Base-by-base conservation (phyloP, 1,284 basidiomycete genomes). In the Cutaneotrichosporon arboriforme region DNA sequence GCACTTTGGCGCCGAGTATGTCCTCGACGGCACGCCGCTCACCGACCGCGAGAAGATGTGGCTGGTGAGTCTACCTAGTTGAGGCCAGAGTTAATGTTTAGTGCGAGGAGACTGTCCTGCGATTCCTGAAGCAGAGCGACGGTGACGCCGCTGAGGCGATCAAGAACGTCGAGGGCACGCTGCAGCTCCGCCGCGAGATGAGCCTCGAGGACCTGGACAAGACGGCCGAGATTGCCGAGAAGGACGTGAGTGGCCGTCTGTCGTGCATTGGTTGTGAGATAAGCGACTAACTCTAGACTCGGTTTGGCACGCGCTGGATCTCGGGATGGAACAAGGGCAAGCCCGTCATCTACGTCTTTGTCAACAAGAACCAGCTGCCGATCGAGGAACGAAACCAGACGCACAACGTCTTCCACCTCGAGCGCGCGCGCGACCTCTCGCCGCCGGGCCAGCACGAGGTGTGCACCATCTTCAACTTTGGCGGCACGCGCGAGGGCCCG, bases 371-470 rank as follows among this genome's bases (percentile, higher is more conserved):
- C 57, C 56, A 44, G 17, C 60, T 58, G 2, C 63, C 67, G 1
- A 20, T 62, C 7, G 65, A 69, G 33, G 23, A 61, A 23, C 49
- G 64, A 8, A 15, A 20, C 18, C 20, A 35, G 41, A 14, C 43
- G n/a, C 49, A 50, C 22, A 37, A 36, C 35, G 26, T 72, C 20
- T 72, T 68, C 55, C 61, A 70, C 55, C 48, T 72, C 21, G 72
- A 74, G 46, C 57, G 72, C 34, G 66, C 68, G 1, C 59, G 59
- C 17, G 72, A 74, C 57, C 59, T 74, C 13, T 66, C 70, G 64
- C 42, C 56, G 9, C 56, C 61, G n/a, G 68, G 68, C 17, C 63
- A 18, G 20, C 46, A 69, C n/a, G 17, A 64, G 34, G 39, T 51
- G 10, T 41, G 37, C 45, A 68, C 67, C 35, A 50, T 72, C 9